Conservation (phyloP, 2,329 filamentous ascomycete species). For the Thermomyces lanuginosus region DNA sequence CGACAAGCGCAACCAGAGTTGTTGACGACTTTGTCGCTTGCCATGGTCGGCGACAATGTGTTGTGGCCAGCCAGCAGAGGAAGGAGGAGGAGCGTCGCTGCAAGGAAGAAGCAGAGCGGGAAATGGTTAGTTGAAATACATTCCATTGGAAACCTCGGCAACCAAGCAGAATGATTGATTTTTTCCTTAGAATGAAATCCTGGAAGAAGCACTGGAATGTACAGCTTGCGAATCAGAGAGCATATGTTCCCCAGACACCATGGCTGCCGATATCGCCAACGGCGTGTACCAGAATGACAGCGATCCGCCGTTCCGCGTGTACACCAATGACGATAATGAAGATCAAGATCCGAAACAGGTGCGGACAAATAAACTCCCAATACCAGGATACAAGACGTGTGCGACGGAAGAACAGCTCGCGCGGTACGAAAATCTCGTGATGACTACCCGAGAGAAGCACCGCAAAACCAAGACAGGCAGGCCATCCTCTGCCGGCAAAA, state of each 20-base stretch:
- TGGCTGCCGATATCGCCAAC: slow-evolving; percentile 6
- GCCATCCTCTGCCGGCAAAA: slow-evolving; percentile 6
- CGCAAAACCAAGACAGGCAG: slow-evolving; percentile 5
- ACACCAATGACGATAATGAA: not conserved
- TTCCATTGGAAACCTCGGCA: not conserved
- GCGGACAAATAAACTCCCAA: not conserved
- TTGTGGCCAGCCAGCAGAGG: too few relatives aligned
- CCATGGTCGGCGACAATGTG: too few relatives aligned
- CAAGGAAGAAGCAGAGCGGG: slow-evolving; percentile 3
- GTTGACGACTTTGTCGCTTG: too few relatives aligned
- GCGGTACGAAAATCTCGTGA: slow-evolving; percentile 3
- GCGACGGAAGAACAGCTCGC: slow-evolving; percentile 5
- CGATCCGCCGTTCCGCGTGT: slow-evolving; percentile 5
- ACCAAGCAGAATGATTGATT: slow-evolving; percentile 6
- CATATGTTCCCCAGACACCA: slow-evolving; percentile 4
- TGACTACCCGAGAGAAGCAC: too few relatives aligned
- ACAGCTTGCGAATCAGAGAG: slow-evolving; percentile 5
- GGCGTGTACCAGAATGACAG: slow-evolving; percentile 4
- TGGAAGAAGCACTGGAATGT: slow-evolving; percentile 8
- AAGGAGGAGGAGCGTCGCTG: too few relatives aligned
- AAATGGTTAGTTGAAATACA: slow-evolving; percentile 4
- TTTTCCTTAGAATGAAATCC: slow-evolving; percentile 7
- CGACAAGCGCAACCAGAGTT: slow-evolving; percentile 4
- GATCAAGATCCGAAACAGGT: too few relatives aligned
- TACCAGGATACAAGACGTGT: slow-evolving; percentile 5